Base-by-base conservation (phyloP, 2,329 filamentous ascomycete species). In the Eutypa lata region DNA sequence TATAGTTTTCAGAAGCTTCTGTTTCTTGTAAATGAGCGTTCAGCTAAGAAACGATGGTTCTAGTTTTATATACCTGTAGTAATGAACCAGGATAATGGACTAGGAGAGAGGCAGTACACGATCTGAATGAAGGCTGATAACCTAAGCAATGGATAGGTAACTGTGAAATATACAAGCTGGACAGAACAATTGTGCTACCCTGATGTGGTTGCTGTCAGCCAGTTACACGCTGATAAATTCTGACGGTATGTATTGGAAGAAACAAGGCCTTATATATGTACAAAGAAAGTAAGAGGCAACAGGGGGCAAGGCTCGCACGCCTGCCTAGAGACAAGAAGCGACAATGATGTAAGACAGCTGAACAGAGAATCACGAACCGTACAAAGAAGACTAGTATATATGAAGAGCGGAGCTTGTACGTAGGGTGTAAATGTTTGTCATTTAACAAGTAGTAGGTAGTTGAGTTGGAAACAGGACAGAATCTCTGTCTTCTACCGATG, bases 1-100 rank as follows among this genome's bases (percentile, higher is more conserved):
- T 71, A 70, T 87, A 78, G 71, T 78, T 77, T 67, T 82, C 82
- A 69, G 88, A 81, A 65, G 78, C 76, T 70, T 83, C 76, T 72
- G 86, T 82, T 71, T 86, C 81, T 71, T 81, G 76, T 69, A 77
- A 74, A 73, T 86, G 82, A 76, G 79, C 72, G 68, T 73, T 65
- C 64, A 79, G 77, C 54, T 81, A 72, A 66, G 74, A 74, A 73
- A 76, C 76, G 58, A 57, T 55, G 55, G 47, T 47, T 47, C 33
- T 50, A 18, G 37, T 8, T 42, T 13, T 19, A 42, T 42, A 42
- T 42, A 42, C 38, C 38, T 19, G 37, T n/a, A 18, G 37, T 18
- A n/a, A 38, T 18, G 37, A 38, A 16, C 16, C 16, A 38, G 7
- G 18, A 42, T 18, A 31, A 31, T 31, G 26, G 26, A 31, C 26